These are phyloP conservation scores for Penicillium sp. DNA, from an alignment of 2,329 filamentous ascomycete genomes.

Conservation along the genomic window DNA sequence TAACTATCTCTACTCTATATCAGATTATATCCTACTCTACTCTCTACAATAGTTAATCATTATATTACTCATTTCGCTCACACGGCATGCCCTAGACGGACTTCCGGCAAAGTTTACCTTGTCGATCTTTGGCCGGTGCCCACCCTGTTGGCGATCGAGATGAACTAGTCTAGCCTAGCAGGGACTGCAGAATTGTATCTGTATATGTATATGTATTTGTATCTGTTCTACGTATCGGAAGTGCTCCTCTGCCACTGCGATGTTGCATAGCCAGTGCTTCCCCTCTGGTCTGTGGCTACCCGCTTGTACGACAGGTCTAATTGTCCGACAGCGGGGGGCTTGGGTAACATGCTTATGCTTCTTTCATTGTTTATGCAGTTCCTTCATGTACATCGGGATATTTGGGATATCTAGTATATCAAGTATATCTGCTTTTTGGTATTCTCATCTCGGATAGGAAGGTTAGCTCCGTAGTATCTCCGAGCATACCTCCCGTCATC, in stretches of 20 bases:
- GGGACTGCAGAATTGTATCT: slow-evolving; percentile 22
- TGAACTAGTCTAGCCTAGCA: background rate
- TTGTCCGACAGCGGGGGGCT: slow-evolving; percentile 25
- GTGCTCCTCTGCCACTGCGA: slow-evolving; percentile 10
- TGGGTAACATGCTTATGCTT: slow-evolving; percentile 22
- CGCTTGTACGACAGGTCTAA: slow-evolving; percentile 24
- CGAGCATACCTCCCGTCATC: slow-evolving; percentile 19
- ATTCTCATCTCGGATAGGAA: slow-evolving; percentile 1
- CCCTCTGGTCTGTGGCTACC: slow-evolving; percentile 18
- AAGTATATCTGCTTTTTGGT: too few species aligned
- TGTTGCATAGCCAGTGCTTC: slow-evolving; percentile 20
- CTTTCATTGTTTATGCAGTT: too few species aligned
- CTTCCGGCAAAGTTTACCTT: slow-evolving; percentile 6
- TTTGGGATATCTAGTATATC: too few species aligned
- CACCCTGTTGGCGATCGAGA: slow-evolving; percentile 27
- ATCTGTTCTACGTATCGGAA: slow-evolving; percentile 24
- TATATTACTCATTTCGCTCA: too few species aligned
- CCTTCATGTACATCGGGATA: too few species aligned
- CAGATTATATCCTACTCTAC: too few species aligned
- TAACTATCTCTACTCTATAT: too few species aligned
- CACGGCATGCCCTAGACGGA: slow-evolving; percentile 10
- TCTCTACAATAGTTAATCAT: too few species aligned
- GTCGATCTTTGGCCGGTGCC: slow-evolving; percentile 25
- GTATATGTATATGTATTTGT: too few species aligned
- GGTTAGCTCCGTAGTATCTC: slow-evolving; percentile 19